phyloP scores from a whole-genome alignment of 768 basidiomycete species.

The Kwoniella pini region DNA sequence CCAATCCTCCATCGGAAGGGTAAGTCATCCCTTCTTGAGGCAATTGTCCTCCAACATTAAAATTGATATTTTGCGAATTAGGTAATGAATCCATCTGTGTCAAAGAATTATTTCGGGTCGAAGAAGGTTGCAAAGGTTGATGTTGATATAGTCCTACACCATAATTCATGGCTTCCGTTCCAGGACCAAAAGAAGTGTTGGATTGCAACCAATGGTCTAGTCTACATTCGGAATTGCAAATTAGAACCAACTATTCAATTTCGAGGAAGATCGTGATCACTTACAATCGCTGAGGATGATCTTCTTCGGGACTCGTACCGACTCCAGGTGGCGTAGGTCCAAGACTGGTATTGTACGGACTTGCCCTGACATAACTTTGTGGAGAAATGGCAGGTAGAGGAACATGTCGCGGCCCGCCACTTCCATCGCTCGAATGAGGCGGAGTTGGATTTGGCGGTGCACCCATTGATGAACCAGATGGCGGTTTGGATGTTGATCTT shows the following conservation, averaged over 20 bases:
- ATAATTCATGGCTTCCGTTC: conserved; percentile 28
- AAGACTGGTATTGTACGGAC: conserved; percentile 2
- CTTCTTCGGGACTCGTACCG: conserved; percentile 42
- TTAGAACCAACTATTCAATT: too few species aligned
- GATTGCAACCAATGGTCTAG: conserved; percentile 49
- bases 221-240: conserved; percentile 22
- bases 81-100: background rate
- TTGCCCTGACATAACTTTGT: conserved; percentile 6
- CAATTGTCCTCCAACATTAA: background rate
- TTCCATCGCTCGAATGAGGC: conserved; percentile 7
- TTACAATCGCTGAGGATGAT: conserved; percentile 48
- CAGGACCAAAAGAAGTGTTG: conserved; percentile 32
- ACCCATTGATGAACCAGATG: conserved; percentile 4
- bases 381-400: conserved; percentile 14
- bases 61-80: background rate
- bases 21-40: background rate
- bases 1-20: background rate
- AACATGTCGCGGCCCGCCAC: background rate
- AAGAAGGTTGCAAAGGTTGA: background rate
- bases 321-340: conserved; percentile 16
- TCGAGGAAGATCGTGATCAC: conserved; percentile 3
- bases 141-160: conserved; percentile 10
- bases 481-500: conserved; percentile 10
- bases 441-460: conserved; percentile 17
- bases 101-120: background rate